Evolutionary conservation across 2,329 filamentous ascomycete genomes (phyloP).

Genomic region (Leptodontidium sp.): DNA sequence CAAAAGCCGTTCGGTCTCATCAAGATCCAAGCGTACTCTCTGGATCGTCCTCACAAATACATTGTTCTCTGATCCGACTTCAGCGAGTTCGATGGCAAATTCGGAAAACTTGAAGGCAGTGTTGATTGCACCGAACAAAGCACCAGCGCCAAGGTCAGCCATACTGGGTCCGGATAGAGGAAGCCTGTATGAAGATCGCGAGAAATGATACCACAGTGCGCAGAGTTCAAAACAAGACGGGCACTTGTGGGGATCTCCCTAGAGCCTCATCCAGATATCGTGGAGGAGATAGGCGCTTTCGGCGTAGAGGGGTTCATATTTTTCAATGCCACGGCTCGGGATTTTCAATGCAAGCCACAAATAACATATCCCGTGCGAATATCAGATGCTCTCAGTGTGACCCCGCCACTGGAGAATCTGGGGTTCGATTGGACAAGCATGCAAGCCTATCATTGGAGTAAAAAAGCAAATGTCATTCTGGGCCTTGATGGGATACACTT

Average conservation of each 20-base stretch:
- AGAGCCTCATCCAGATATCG: background rate
- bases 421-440: background rate
- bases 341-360: conserved; percentile 9
- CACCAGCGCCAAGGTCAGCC: conserved; percentile 14
- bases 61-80: conserved; percentile 27
- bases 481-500: background rate
- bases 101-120: conserved; percentile 32
- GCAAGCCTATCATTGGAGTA: conserved; percentile 3
- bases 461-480: background rate
- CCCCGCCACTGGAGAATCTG: background rate
- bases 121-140: conserved; percentile 28
- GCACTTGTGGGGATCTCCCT: conserved; percentile 5
- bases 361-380: background rate
- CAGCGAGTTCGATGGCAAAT: conserved; percentile 24
- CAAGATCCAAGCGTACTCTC: conserved; percentile 25
- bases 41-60: conserved; percentile 30
- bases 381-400: background rate
- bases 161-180: background rate
- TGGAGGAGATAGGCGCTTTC: background rate
- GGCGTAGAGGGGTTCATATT: background rate
- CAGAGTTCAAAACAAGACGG: background rate
- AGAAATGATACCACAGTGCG: background rate
- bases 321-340: background rate
- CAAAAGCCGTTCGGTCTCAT: conserved; percentile 30
- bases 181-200: background rate